Conservation (phyloP, 129 eudicot genomes). For the carrot (Daucus carota) region DH1_v3.0 NC_030384.2:35342501-35343000, state of each 20-base stretch:
- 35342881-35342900: background rate
- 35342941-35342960: constrained; percentile 64
- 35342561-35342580: background rate
- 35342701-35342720: background rate
- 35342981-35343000: constrained; percentile 44
- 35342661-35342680: background rate
- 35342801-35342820: background rate
- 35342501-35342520: background rate
- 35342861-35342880: constrained; percentile 7
- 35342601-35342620: background rate
- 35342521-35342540: background rate
- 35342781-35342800: background rate
- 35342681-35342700: background rate
- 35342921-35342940: constrained; percentile 28
- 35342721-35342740: constrained; percentile 2
- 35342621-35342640: constrained; percentile 1
- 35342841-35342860: constrained; percentile 7
- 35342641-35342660: background rate
- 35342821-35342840: constrained; percentile 4
- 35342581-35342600: background rate
- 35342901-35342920: constrained; percentile 4
- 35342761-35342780: constrained; percentile 1
- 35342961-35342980: constrained; percentile 45
- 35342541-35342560: background rate
- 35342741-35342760: background rate